phyloP scores from a whole-genome alignment of 768 basidiomycete species.

The Mrakia gelida region DNA sequence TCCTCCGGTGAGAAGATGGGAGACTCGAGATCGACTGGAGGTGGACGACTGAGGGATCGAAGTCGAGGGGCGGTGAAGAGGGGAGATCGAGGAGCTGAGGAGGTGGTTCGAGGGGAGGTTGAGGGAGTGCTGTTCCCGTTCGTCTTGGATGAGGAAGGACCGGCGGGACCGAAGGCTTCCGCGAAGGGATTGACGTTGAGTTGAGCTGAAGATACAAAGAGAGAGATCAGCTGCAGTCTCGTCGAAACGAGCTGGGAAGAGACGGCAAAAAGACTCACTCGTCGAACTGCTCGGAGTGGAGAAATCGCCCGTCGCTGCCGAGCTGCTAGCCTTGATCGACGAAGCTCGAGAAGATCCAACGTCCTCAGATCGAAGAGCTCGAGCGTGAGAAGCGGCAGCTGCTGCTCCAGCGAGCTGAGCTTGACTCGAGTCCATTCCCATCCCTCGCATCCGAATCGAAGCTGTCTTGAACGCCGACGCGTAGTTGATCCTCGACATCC shows the following conservation, averaged over 20 bases:
- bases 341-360: background rate
- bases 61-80: slow-evolving; percentile 24
- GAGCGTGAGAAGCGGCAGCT: slow-evolving; percentile 76
- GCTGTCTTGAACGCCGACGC: slow-evolving; percentile 85
- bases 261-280: background rate
- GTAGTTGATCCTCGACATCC: slow-evolving; percentile 91
- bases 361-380: slow-evolving; percentile 39
- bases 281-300: slow-evolving; percentile 1
- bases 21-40: slow-evolving; percentile 35
- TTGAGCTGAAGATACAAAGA: background rate
- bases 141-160: background rate
- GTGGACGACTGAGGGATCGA: slow-evolving; percentile 24
- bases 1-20: slow-evolving; percentile 33
- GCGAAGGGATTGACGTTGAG: background rate
- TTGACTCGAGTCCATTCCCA: slow-evolving; percentile 63
- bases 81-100: slow-evolving; percentile 8
- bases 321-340: background rate
- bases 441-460: slow-evolving; percentile 72
- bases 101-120: background rate
- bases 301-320: background rate
- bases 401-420: slow-evolving; percentile 76
- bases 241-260: background rate
- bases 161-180: background rate
- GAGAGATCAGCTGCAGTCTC: background rate
- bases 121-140: background rate